Conservation (phyloP, 139 green algal genomes). For the Micractinium sp. region DNA sequence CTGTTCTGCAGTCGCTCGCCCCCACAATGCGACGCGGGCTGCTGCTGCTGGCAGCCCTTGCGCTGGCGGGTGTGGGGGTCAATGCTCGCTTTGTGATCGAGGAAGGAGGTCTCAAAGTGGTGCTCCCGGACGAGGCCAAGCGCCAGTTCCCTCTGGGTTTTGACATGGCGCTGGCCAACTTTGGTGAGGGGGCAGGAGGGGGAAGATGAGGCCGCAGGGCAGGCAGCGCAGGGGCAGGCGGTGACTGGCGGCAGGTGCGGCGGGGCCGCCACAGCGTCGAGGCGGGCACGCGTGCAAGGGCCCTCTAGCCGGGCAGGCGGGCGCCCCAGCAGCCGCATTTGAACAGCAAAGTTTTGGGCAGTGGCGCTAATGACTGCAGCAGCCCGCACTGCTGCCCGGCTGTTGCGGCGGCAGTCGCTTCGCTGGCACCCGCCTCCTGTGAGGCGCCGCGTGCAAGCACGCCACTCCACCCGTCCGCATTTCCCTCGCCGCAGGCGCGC, state of each 20-base stretch:
- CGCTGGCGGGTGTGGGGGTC: neutral
- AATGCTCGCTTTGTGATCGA: conserved; percentile 49
- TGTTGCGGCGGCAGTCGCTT: neutral
- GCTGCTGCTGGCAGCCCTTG: neutral
- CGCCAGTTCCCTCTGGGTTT: conserved; percentile 44
- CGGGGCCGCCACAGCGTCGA: neutral
- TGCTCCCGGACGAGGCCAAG: conserved; percentile 40
- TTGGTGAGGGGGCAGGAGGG: conserved; percentile 47
- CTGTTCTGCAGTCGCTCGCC: neutral
- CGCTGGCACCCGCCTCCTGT: neutral
- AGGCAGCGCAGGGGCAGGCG: neutral
- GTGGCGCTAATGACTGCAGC: neutral
- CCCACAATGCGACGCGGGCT: neutral
- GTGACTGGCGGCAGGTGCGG: neutral
- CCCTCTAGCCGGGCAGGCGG: neutral
- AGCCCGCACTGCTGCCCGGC: neutral
- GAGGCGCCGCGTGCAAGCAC: neutral
- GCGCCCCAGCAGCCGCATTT: neutral
- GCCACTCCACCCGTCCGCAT: neutral
- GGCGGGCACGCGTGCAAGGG: neutral
- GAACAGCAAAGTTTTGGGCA: no score
- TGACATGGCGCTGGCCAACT: conserved; percentile 75
- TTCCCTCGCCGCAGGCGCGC: conserved; percentile 23
- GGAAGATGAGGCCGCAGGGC: no score
- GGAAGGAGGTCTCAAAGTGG: conserved; percentile 45